phyloP scores from a whole-genome alignment of 2,329 filamentous ascomycete species.

The Cylindrodendrum hubeiense region DNA sequence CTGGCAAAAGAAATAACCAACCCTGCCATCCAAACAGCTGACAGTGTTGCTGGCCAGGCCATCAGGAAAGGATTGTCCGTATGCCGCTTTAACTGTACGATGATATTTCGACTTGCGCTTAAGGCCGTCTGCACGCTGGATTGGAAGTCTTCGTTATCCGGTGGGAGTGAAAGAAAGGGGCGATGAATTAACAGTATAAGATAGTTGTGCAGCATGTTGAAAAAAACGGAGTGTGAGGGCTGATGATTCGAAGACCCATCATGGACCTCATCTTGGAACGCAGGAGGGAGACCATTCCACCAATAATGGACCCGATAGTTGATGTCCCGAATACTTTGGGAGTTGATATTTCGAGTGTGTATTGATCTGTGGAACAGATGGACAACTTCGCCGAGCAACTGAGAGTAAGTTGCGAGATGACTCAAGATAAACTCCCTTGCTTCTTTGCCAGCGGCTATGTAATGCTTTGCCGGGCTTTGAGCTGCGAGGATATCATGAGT shows the following conservation, averaged over 20 bases:
- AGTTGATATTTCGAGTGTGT: conserved; percentile 35
- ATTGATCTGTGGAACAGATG: conserved; percentile 43
- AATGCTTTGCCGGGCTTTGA: conserved; percentile 22
- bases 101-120: conserved; percentile 44
- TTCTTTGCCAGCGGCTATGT: conserved; percentile 19
- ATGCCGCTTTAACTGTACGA: conserved; percentile 36
- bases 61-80: conserved; percentile 14
- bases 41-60: conserved; percentile 51
- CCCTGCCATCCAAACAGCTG: conserved; percentile 53
- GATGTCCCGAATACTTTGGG: conserved; percentile 35
- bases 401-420: conserved; percentile 37
- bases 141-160: conserved; percentile 43
- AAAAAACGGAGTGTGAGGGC: conserved; percentile 35
- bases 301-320: conserved; percentile 37
- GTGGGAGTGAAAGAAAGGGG: conserved; percentile 49
- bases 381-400: conserved; percentile 34
- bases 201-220: conserved; percentile 49
- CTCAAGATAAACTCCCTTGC: conserved; percentile 28
- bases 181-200: conserved; percentile 49
- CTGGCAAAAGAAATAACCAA: conserved; percentile 51
- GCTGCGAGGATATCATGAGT: neutral
- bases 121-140: conserved; percentile 48
- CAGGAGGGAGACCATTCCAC: conserved; percentile 41
- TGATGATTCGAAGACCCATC: neutral
- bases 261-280: conserved; percentile 9